A percentile compares a stretch with the other conserved stretches of the same genome.
These are phyloP conservation scores for Candida albicans DNA, from an alignment of 1,139 yeast species.

Conservation along the genomic window DNA sequence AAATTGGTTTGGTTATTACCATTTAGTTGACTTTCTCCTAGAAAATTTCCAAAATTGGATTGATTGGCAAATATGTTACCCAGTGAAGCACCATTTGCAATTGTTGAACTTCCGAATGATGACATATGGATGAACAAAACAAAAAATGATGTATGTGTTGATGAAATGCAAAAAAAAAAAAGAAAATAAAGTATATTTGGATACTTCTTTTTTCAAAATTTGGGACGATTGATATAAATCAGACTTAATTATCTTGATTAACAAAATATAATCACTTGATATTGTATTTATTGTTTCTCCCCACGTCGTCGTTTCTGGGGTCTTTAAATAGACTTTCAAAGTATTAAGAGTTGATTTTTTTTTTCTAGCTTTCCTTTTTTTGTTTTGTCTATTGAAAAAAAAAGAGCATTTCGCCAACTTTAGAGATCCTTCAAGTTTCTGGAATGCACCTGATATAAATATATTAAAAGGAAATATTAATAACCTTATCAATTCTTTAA, in stretches of 20 bases:
- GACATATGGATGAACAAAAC: slow-evolving; percentile 17
- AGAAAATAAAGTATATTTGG: neutral
- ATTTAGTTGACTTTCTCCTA: neutral
- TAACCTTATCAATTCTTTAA: neutral
- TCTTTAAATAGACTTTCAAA: too few relatives aligned
- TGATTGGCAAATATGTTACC: slow-evolving; percentile 7
- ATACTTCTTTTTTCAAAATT: neutral
- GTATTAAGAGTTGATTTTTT: too few relatives aligned
- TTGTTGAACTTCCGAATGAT: slow-evolving; percentile 21
- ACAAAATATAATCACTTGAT: too few relatives aligned
- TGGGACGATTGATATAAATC: too few relatives aligned
- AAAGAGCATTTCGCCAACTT: too few relatives aligned
- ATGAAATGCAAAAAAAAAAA: neutral
- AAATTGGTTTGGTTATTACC: slow-evolving; percentile 15
- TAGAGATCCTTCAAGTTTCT: too few relatives aligned
- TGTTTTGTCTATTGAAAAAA: neutral
- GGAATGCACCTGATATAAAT: too few relatives aligned
- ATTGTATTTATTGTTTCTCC: too few relatives aligned
- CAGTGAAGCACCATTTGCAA: slow-evolving; percentile 15
- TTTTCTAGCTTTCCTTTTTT: slow-evolving; percentile 1
- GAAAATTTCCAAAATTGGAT: slow-evolving; percentile 1
- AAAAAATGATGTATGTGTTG: slow-evolving; percentile 1
- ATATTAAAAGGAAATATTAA: neutral
- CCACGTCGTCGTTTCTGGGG: too few relatives aligned
- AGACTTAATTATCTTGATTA: too few relatives aligned